Evolutionary conservation across 805 yeast species (phyloP), one percentile per base, ranked within the genome.

Genomic region (Teunomyces lycoperdinae): DNA sequence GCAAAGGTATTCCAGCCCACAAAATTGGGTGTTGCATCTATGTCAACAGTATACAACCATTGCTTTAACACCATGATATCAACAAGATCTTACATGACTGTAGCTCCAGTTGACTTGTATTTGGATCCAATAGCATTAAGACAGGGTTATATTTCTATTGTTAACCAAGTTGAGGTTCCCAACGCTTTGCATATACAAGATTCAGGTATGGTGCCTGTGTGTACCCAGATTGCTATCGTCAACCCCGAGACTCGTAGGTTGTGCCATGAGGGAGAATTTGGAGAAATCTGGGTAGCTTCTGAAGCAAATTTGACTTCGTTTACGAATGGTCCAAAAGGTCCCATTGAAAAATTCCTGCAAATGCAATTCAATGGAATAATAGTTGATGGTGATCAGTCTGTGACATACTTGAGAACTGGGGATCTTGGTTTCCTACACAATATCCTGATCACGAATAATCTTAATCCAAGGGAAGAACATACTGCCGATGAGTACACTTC

Each of bases 251-350:
- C 97, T 0, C 66, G 78, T 40, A 71, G 74, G 46, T 71, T 90
- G 9, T 92, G 99, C 61, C 81, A 79, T 49, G 84, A 84, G 44
- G 97, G 98, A 6, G 99, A 94, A 64, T 83, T 81, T 64, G 99
- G 99, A 30, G 99, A 94, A 67, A 89, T 94, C 34, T 94, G 98
- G 98, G 95, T 92, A 2, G 81, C 87, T 53, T 87, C 96, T 0
- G 96, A 89, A 53, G 96, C 92, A 0, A 90, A 86, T 56, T 85
- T 83, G 27, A 64, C 74, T 9, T 79, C 81, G 5, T 84, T 82
- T 61, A 79, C 81, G 34, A 73, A 78, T 44, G 82, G 82, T 3
- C 77, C 77, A 0, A 72, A 74, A 27, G 73, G 81, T 1, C 76
- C 74, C 1, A 71, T 76, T 8, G 87, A 83, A 51, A 66, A 70